These are phyloP conservation scores for Scutellaria minor DNA, from an alignment of 257 asterid species.

Conservation along the genomic window DNA sequence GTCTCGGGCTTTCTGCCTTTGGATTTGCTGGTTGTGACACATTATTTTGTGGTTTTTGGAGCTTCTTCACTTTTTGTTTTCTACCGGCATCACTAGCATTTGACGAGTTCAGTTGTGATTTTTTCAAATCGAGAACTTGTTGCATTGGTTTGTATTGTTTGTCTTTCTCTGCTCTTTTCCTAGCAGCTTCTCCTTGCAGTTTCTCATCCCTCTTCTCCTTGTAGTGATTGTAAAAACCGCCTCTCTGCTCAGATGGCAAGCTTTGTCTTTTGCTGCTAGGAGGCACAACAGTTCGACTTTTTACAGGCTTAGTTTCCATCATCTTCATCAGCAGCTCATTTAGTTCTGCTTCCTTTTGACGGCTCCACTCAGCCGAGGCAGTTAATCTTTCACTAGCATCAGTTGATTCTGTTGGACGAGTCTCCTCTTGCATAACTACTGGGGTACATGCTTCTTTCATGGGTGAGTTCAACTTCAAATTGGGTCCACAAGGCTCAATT, in stretches of 20 bases:
- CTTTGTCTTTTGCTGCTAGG: constrained; percentile 60
- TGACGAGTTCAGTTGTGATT: constrained; percentile 51
- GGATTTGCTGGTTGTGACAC: constrained; percentile 55
- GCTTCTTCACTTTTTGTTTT: constrained; percentile 53
- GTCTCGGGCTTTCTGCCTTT: constrained; percentile 60
- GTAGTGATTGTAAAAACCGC: constrained; percentile 67
- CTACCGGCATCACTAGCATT: constrained; percentile 54
- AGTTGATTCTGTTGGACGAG: constrained; percentile 42
- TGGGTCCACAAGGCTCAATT: constrained; percentile 44
- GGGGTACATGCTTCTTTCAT: constrained; percentile 44
- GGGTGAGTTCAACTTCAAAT: constrained; percentile 41
- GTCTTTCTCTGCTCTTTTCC: constrained; percentile 61
- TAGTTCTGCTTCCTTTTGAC: constrained; percentile 90
- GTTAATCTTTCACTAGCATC: constrained; percentile 51
- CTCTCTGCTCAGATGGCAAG: constrained; percentile 60
- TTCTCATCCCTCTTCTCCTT: constrained; percentile 82
- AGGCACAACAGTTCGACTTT: constrained; percentile 47
- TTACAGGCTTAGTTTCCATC: constrained; percentile 87
- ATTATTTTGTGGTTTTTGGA: constrained; percentile 61
- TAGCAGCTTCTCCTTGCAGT: constrained; percentile 62
- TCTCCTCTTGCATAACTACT: constrained; percentile 46
- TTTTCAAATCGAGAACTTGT: constrained; percentile 61
- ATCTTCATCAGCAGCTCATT: constrained; percentile 82
- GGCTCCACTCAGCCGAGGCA: constrained; percentile 86
- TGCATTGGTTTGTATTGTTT: constrained; percentile 55